Base-by-base conservation (phyloP, 805 yeast genomes). In the Wickerhamomyces rabaulensis region DNA sequence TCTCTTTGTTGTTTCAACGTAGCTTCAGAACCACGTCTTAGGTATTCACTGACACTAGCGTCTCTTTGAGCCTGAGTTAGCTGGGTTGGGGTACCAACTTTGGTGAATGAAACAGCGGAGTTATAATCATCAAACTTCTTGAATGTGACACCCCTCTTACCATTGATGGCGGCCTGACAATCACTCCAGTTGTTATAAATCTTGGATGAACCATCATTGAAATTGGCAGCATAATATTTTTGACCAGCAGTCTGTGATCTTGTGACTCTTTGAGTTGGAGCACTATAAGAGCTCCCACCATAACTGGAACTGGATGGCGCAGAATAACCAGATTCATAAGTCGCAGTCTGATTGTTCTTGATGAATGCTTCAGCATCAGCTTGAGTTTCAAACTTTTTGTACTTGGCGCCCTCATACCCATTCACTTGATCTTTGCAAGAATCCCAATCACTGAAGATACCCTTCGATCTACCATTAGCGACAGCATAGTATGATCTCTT, bases 381-480 rank as follows among this genome's bases (percentile, higher is more conserved):
- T 1, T 23, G 45, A 2, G 76, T 62, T 10, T 58, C 51, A 53
- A 78, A 76, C 54, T 70, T 73, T 55, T 70, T 75, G 55, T 52
- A 76, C 9, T 20, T 63, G 49, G 57, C 54, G 45, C 53, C 53
- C 8, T 20, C 23, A n/a, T n/a, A 41, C 1, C 90, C 87, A 7
- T 56, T 54, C 0, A 81, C 84, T 40, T 78, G 75, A 0, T 52
- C 47, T 44, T 73, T 66, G 49, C 84, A 79, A 3, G 72, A 76
- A 2, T 60, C 57, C 97, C 97, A 89, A 22, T 61, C 63, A 7
- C 45, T 53, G 60, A 66, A 88, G 1, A 88, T 67, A 0, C 95
- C 96, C 1, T 65, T 56, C 1, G 46, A 47, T 15, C 78, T 65
- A 2, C 88, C 87, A 7, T 63, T 65, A 10, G 65, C 68, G 1